Conservation (phyloP, 2,329 filamentous ascomycete species). For the Furcasterigmium sp. region DNA sequence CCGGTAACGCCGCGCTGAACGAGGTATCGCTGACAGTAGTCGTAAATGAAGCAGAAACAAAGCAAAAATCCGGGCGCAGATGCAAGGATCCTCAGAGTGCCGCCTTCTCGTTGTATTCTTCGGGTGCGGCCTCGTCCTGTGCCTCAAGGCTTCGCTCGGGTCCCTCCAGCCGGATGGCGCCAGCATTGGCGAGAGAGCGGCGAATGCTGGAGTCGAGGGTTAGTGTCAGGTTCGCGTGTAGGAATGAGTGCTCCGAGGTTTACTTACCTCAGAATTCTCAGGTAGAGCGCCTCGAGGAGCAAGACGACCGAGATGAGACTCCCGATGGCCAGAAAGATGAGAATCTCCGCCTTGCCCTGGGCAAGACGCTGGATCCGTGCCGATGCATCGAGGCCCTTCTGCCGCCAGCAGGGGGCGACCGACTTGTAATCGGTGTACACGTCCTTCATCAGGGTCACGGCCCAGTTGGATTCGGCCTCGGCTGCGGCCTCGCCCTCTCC, state of each 20-base stretch:
- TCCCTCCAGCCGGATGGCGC: background rate
- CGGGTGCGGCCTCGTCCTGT: background rate
- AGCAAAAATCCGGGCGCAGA: background rate
- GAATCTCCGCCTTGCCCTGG: constrained; percentile 1
- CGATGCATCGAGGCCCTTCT: background rate
- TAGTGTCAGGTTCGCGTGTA: background rate
- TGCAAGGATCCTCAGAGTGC: too few relatives aligned
- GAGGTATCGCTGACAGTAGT: background rate
- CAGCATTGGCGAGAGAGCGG: background rate
- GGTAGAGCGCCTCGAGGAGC: background rate
- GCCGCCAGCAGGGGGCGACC: constrained; percentile 2
- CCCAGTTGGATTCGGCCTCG: background rate
- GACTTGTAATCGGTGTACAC: constrained; percentile 1
- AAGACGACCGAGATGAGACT: background rate
- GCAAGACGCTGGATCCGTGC: background rate
- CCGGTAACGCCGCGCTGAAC: background rate
- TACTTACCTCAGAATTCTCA: background rate
- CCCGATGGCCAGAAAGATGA: background rate
- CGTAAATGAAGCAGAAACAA: background rate
- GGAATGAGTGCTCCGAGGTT: background rate
- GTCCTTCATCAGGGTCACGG: background rate
- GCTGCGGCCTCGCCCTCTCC: background rate
- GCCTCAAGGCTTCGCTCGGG: background rate
- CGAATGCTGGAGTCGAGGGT: background rate
- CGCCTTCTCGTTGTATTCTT: background rate